Evolutionary conservation across 257 asterid species (phyloP).

Genomic region (Nicotiana knightiana): DNA sequence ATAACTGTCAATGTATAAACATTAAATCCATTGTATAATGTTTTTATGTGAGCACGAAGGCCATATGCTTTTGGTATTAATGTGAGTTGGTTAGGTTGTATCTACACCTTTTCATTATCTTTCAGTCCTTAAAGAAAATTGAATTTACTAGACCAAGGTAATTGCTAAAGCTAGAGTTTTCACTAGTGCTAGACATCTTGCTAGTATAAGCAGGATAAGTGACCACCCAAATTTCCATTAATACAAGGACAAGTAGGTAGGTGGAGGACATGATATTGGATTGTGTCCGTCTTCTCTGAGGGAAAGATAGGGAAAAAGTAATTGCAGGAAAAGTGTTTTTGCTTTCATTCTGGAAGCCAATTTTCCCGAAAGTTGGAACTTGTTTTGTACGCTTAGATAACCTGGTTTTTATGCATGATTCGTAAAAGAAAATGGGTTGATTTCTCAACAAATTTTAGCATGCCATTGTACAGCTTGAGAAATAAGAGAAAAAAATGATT

Average conservation of each 20-base stretch:
- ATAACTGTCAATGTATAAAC: background rate
- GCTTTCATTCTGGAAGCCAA: background rate
- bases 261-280: background rate
- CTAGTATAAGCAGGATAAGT: background rate
- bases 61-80: background rate
- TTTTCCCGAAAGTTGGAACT: background rate
- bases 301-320: background rate
- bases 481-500: background rate
- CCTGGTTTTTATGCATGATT: background rate
- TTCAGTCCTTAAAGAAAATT: background rate
- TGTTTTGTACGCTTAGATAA: background rate
- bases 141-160: background rate
- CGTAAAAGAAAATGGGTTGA: background rate
- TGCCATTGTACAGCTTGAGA: background rate
- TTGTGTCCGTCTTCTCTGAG: background rate
- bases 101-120: background rate
- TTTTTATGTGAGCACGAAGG: background rate
- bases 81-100: background rate
- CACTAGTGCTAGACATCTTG: background rate
- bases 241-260: background rate
- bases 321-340: background rate
- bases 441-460: background rate
- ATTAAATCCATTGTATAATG: background rate
- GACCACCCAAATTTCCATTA: background rate
- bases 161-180: background rate